phyloP scores from a whole-genome alignment of 2,329 filamentous ascomycete genomes.

The Sphaerulina vaccinii region DNA sequence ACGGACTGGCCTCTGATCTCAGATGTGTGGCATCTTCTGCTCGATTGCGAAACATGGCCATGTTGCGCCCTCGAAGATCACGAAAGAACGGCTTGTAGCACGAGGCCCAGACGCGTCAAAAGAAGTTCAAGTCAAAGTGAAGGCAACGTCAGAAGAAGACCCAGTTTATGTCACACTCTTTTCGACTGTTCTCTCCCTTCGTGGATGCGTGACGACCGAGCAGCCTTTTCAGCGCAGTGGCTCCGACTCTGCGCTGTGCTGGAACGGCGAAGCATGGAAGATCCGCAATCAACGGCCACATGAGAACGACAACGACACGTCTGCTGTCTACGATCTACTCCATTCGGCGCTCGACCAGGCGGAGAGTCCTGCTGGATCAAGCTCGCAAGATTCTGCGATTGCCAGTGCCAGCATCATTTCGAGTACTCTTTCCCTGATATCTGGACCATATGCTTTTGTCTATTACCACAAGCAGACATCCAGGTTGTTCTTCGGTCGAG shows the following conservation, averaged over 20 bases:
- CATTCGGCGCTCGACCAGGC: slow-evolving; percentile 1
- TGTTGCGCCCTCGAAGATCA: slow-evolving; percentile 22
- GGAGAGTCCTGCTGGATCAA: background rate
- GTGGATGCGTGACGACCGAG: slow-evolving; percentile 66
- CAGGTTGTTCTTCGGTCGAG: slow-evolving; percentile 77
- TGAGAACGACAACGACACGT: slow-evolving; percentile 76
- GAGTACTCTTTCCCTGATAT: slow-evolving; percentile 23
- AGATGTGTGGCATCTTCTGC: slow-evolving; percentile 41
- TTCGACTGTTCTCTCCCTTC: slow-evolving; percentile 87
- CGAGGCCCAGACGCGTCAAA: slow-evolving; percentile 35
- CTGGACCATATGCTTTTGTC: slow-evolving; percentile 84
- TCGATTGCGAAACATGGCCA: slow-evolving; percentile 30
- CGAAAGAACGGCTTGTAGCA: slow-evolving; percentile 28
- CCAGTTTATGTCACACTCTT: slow-evolving; percentile 57
- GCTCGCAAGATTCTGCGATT: background rate
- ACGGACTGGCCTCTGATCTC: background rate
- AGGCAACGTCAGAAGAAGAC: background rate
- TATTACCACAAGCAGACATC: slow-evolving; percentile 67
- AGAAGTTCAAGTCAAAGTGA: slow-evolving; percentile 4
- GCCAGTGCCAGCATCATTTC: slow-evolving; percentile 12
- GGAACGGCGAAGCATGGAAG: slow-evolving; percentile 97
- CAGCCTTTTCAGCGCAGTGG: slow-evolving; percentile 68
- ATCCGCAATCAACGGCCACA: slow-evolving; percentile 57
- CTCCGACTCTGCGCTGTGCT: slow-evolving; percentile 73
- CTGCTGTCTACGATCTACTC: slow-evolving; percentile 64